Percentiles rank a stretch among this genome's conserved stretches.
phyloP scores from a whole-genome alignment of 495 filamentous ascomycete genomes.

The Letharia lupina region DNA sequence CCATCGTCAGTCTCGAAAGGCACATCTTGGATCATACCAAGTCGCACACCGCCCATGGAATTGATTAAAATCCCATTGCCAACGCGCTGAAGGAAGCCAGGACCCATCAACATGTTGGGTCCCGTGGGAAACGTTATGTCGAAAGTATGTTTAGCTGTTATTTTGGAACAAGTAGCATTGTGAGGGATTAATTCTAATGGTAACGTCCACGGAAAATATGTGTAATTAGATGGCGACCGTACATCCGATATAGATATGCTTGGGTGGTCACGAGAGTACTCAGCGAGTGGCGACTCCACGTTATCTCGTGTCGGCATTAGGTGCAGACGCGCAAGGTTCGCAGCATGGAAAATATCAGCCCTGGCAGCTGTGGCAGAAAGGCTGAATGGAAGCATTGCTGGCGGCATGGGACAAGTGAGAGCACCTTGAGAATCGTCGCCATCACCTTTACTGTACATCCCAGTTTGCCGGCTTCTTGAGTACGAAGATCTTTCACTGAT shows the following conservation, averaged over 20 bases:
- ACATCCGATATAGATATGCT: conserved; percentile 50
- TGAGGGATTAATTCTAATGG: conserved; percentile 62
- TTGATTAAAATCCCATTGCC: conserved; percentile 72
- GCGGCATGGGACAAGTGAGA: conserved; percentile 50
- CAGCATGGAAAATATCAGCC: conserved; percentile 84
- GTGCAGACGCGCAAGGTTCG: conserved; percentile 75
- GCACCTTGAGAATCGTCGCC: conserved; percentile 10
- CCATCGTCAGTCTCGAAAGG: conserved; percentile 31
- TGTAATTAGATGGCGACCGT: conserved; percentile 65
- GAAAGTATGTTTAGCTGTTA: conserved; percentile 54
- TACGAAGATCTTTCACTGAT: neutral
- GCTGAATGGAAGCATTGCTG: conserved; percentile 50
- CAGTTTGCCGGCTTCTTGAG: neutral
- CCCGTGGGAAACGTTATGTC: conserved; percentile 74
- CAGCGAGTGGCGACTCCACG: conserved; percentile 45
- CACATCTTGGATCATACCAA: conserved; percentile 70
- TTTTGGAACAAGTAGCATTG: conserved; percentile 61
- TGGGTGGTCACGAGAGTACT: conserved; percentile 43
- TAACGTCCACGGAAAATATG: conserved; percentile 88
- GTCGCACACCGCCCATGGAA: conserved; percentile 65
- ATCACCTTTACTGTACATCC: neutral
- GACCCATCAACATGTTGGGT: conserved; percentile 46
- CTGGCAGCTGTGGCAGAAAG: conserved; percentile 75
- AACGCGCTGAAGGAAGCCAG: conserved; percentile 49
- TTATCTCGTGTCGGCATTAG: conserved; percentile 51